Evolutionary conservation across 768 basidiomycete genomes (phyloP).

Genomic region (Podaxis sp.): DNA sequence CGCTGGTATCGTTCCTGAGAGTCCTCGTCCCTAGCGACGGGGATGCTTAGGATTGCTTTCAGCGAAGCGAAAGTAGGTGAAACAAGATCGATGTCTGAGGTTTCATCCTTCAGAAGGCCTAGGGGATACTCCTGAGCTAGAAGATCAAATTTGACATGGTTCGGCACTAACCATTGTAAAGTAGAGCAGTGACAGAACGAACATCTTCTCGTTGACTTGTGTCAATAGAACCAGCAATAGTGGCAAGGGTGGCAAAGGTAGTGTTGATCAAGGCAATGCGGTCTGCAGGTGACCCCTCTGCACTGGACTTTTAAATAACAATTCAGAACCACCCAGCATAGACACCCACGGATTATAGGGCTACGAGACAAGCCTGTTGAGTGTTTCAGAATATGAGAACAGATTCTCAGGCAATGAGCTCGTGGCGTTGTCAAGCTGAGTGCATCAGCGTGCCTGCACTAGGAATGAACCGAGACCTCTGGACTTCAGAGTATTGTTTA

Average conservation of each 20-base stretch:
- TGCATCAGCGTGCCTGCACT: constrained; percentile 30
- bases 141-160: not conserved
- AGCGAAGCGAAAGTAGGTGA: constrained; percentile 80
- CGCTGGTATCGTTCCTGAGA: constrained; percentile 54
- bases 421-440: constrained; percentile 45
- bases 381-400: constrained; percentile 76
- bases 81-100: constrained; percentile 73
- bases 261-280: constrained; percentile 64
- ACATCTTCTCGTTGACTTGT: constrained; percentile 68
- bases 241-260: constrained; percentile 60
- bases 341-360: constrained; percentile 48
- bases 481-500: constrained; percentile 4
- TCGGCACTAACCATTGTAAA: constrained; percentile 66
- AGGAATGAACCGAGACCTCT: not conserved
- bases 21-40: constrained; percentile 37
- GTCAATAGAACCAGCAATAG: constrained; percentile 58
- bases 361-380: constrained; percentile 58
- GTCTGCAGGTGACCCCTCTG: constrained; percentile 54
- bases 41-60: constrained; percentile 68
- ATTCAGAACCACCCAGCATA: not conserved
- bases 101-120: constrained; percentile 89
- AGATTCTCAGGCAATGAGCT: constrained; percentile 79
- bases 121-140: not conserved
- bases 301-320: constrained; percentile 14
- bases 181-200: constrained; percentile 71